These are phyloP conservation scores for Aspergillus homomorphus DNA, from an alignment of 495 filamentous ascomycete species.

Conservation along the genomic window DNA sequence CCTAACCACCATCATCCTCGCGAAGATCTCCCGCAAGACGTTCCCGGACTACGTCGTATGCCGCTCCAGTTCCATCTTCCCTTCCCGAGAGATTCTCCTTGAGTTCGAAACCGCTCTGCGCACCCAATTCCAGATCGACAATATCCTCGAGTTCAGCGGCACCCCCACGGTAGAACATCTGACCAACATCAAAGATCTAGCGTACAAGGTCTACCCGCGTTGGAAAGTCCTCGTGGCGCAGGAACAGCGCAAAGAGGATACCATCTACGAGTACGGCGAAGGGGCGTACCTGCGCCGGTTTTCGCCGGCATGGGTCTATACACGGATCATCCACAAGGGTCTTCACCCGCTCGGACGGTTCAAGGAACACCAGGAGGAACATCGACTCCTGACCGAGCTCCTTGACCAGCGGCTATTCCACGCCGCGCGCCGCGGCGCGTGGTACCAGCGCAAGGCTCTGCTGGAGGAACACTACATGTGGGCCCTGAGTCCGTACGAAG, in stretches of 20 bases:
- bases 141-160: constrained; percentile 78
- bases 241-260: constrained; percentile 78
- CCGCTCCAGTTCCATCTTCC: constrained; percentile 84
- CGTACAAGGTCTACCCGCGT: constrained; percentile 71
- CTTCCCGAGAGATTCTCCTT: constrained; percentile 67
- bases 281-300: constrained; percentile 89
- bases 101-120: constrained; percentile 89
- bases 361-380: constrained; percentile 75
- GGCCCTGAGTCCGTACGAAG: constrained; percentile 49
- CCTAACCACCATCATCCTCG: constrained; percentile 89
- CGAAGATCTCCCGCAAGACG: constrained; percentile 79
- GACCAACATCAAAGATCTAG: constrained; percentile 66
- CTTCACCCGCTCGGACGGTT: constrained; percentile 77
- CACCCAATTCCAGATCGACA: constrained; percentile 79
- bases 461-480: constrained; percentile 95
- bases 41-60: constrained; percentile 91
- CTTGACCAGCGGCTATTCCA: constrained; percentile 84
- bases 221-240: constrained; percentile 73
- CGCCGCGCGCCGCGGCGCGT: constrained; percentile 75
- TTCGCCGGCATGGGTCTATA: constrained; percentile 90
- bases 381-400: constrained; percentile 70
- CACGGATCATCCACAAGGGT: constrained; percentile 86
- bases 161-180: constrained; percentile 62
- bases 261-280: constrained; percentile 78
- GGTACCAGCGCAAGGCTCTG: constrained; percentile 95